Conservation (phyloP, 768 basidiomycete species). For the Rubroboletus satanas region DNA sequence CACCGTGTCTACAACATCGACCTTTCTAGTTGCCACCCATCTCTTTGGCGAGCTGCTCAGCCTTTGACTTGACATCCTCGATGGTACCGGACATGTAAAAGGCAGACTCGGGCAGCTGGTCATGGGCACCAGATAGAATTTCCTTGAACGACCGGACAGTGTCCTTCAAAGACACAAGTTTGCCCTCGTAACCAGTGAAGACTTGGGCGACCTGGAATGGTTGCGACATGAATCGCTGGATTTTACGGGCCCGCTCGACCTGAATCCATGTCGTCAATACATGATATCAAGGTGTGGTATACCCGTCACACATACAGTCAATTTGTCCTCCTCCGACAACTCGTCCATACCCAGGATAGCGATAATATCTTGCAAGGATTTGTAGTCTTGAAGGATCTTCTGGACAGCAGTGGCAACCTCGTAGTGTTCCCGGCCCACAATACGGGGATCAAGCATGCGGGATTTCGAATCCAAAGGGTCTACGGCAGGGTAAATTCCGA, state of each 20-base stretch:
- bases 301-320: slow-evolving; percentile 46
- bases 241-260: slow-evolving; percentile 98
- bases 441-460: slow-evolving; percentile 99
- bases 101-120: slow-evolving; percentile 88
- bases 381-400: slow-evolving; percentile 97
- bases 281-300: background rate
- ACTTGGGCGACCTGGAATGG: slow-evolving; percentile 99
- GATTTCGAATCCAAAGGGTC: slow-evolving; percentile 99
- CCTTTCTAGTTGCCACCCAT: slow-evolving; percentile 50
- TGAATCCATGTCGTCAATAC: slow-evolving; percentile 26
- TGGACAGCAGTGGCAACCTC: slow-evolving; percentile 94
- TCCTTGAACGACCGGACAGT: slow-evolving; percentile 97
- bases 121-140: slow-evolving; percentile 88
- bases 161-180: slow-evolving; percentile 94
- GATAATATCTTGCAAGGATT: slow-evolving; percentile 98
- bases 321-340: slow-evolving; percentile 99
- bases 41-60: slow-evolving; percentile 95
- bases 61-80: slow-evolving; percentile 95
- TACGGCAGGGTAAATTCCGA: slow-evolving; percentile 99
- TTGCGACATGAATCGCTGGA: slow-evolving; percentile 99
- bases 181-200: slow-evolving; percentile 99
- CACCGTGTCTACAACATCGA: slow-evolving; percentile 16
- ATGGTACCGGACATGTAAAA: slow-evolving; percentile 99
- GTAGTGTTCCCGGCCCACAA: slow-evolving; percentile 94
- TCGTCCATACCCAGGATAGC: slow-evolving; percentile 99